Conservation (phyloP, 495 filamentous ascomycete species). For the Trichocladium uniseriatum region DNA sequence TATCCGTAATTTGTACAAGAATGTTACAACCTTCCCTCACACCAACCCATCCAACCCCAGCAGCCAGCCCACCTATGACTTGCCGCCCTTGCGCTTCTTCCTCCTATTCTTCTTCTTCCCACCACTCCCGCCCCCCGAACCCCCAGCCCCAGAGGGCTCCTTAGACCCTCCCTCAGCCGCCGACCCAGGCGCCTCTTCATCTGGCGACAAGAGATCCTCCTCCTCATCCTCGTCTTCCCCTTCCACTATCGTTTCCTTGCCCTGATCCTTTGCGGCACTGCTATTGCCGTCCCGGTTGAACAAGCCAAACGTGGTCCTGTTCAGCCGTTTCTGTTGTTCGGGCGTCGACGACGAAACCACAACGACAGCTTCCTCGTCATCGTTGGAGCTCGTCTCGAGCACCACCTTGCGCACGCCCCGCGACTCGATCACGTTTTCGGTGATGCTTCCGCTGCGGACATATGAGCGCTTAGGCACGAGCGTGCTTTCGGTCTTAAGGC, state of each 20-base stretch:
- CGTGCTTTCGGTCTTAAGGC: conserved; percentile 5
- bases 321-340: conserved; percentile 9
- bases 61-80: conserved; percentile 26
- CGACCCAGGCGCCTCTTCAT: conserved; percentile 9
- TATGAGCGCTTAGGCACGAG: conserved; percentile 38
- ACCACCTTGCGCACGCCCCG: conserved; percentile 80
- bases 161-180: conserved; percentile 1
- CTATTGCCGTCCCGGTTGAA: not conserved
- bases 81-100: conserved; percentile 38
- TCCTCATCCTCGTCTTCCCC: conserved; percentile 4
- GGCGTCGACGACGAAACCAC: conserved; percentile 7
- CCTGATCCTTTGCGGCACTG: not conserved
- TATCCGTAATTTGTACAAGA: conserved; percentile 4
- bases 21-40: not conserved
- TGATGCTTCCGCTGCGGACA: conserved; percentile 78
- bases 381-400: conserved; percentile 53
- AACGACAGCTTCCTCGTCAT: conserved; percentile 28
- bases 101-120: conserved; percentile 30
- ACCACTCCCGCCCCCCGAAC: conserved; percentile 1
- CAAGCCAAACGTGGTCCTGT: conserved; percentile 11
- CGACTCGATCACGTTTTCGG: conserved; percentile 74
- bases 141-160: conserved; percentile 1
- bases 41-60: not conserved
- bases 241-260: not conserved
- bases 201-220: conserved; percentile 11